A percentile compares a stretch with the other conserved stretches of the same genome.
Evolutionary conservation across 176 grass and related monocot species (phyloP).

Genomic region (Aegilops longissima): DNA sequence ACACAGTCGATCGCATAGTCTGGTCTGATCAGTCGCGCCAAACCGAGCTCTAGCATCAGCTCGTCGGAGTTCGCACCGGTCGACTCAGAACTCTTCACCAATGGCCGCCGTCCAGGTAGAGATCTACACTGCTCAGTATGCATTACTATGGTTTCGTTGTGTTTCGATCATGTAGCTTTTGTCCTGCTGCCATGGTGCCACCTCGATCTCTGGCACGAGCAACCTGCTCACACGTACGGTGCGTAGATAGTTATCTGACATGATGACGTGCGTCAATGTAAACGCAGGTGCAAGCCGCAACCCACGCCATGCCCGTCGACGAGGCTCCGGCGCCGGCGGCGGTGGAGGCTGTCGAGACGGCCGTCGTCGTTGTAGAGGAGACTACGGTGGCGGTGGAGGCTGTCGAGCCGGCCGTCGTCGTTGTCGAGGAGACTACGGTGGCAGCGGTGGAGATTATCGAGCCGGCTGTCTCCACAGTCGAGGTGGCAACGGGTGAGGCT

Average conservation of each 20-base stretch:
- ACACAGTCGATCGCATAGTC: not conserved
- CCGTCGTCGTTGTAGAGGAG: conserved; percentile 22
- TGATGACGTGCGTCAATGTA: not conserved
- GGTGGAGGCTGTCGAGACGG: conserved; percentile 8
- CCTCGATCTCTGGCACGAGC: not conserved
- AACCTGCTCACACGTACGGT: not conserved
- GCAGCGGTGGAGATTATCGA: not conserved
- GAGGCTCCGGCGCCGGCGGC: conserved; percentile 30
- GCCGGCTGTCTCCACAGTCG: not conserved
- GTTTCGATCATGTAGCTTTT: not conserved
- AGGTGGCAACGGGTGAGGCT: conserved; percentile 34
- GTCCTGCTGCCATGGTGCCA: not conserved
- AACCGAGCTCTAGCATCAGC: not conserved
- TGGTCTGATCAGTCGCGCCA: not conserved
- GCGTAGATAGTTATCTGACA: not conserved
- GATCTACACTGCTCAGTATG: not conserved
- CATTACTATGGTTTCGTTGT: not conserved
- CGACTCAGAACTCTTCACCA: conserved; percentile 2
- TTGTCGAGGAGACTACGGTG: conserved; percentile 19
- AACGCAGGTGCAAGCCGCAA: conserved; percentile 49
- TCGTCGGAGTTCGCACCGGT: not conserved
- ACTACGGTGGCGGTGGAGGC: not conserved
- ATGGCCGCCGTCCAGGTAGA: conserved; percentile 80
- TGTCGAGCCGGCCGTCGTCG: conserved; percentile 6
- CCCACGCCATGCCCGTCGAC: conserved; percentile 33